A percentile compares a stretch with the other conserved stretches of the same genome.
Evolutionary conservation across 345 rosid species (phyloP).

Genomic region (Ailanthus altissimus): DNA sequence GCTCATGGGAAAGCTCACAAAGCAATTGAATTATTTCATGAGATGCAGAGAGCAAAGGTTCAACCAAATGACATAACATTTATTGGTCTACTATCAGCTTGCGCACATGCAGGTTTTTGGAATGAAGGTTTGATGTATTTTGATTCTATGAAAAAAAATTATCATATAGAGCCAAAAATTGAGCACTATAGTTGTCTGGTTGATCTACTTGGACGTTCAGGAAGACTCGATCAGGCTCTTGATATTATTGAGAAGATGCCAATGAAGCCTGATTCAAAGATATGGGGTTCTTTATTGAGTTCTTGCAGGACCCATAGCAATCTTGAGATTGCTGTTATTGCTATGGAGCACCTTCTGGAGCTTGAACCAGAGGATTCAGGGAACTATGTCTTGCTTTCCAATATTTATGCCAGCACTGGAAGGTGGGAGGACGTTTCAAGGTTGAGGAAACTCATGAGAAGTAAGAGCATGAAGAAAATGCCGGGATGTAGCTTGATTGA

Average conservation of each 20-base stretch:
- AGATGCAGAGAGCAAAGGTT: slow-evolving; percentile 47
- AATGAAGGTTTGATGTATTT: slow-evolving; percentile 47
- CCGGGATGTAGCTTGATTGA: slow-evolving; percentile 66
- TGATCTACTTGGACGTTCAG: slow-evolving; percentile 53
- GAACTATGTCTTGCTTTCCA: slow-evolving; percentile 54
- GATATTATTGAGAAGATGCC: slow-evolving; percentile 44
- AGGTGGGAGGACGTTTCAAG: slow-evolving; percentile 50
- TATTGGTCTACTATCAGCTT: slow-evolving; percentile 52
- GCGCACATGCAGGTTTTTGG: slow-evolving; percentile 54
- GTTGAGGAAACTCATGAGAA: slow-evolving; percentile 45
- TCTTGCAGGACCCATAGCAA: slow-evolving; percentile 45
- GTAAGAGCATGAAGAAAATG: slow-evolving; percentile 45
- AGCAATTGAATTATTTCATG: slow-evolving; percentile 42
- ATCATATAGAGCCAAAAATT: slow-evolving; percentile 44
- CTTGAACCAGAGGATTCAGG: slow-evolving; percentile 64
- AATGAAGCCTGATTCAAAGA: slow-evolving; percentile 48
- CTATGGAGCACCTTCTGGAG: slow-evolving; percentile 47
- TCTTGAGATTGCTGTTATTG: slow-evolving; percentile 42
- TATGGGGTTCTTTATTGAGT: slow-evolving; percentile 57
- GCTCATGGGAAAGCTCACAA: slow-evolving; percentile 48
- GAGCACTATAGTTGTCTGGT: slow-evolving; percentile 59
- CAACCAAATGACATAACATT: slow-evolving; percentile 53
- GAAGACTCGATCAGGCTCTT: slow-evolving; percentile 37
- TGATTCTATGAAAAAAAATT: slow-evolving; percentile 41
- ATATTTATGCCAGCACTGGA: slow-evolving; percentile 60